Conservation (phyloP, 2,329 filamentous ascomycete species). For the Talaromyces verruculosus region DNA sequence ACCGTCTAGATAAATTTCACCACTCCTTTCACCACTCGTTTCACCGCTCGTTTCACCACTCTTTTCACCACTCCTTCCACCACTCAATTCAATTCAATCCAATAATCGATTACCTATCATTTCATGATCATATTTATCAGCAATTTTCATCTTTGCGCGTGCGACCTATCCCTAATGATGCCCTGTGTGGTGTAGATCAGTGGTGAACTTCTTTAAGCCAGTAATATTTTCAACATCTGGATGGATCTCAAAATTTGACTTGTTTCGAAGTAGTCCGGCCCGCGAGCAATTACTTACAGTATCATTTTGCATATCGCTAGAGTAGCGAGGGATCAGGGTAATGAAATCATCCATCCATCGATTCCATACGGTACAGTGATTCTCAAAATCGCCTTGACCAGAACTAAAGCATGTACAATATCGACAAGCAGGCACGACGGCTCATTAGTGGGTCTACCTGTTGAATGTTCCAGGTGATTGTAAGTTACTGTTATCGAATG, state of each 20-base stretch:
- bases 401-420: too few species aligned
- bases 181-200: not conserved
- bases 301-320: not conserved
- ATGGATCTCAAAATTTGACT: not conserved
- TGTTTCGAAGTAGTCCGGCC: not conserved
- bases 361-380: not conserved
- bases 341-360: not conserved
- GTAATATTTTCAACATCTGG: not conserved
- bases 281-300: not conserved
- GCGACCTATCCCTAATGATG: not conserved
- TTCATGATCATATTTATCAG: not conserved
- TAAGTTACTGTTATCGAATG: too few species aligned
- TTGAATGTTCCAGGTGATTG: too few species aligned
- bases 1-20: too few species aligned
- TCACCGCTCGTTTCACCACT: not conserved
- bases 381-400: too few species aligned
- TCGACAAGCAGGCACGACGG: too few species aligned
- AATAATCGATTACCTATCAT: not conserved
- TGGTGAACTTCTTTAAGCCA: not conserved
- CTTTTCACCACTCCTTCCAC: not conserved
- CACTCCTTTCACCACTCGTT: not conserved
- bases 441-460: too few species aligned
- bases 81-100: too few species aligned
- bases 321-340: not conserved
- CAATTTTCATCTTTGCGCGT: not conserved